Base-by-base conservation (phyloP, 2,329 filamentous ascomycete species). In the Incumbomyces delicatus region DNA sequence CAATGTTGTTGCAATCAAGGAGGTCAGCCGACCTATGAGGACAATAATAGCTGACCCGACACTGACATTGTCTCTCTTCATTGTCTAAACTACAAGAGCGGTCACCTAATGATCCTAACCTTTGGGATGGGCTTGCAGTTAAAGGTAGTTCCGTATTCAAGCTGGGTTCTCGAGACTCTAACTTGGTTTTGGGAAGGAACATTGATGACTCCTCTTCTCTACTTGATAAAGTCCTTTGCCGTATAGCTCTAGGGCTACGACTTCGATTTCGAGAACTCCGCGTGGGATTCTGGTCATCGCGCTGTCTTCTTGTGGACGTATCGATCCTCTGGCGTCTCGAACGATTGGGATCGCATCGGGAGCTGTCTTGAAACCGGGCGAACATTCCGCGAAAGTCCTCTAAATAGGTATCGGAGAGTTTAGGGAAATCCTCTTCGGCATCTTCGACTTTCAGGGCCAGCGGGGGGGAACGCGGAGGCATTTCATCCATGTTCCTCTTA, bases 1-100 rank as follows among this genome's bases (percentile, higher is more conserved):
- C 52, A 18, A 56, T 31, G 1, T 48, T 42, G 3, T 52, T 50
- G 37, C 53, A 56, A 38, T 56, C 53, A 11, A 51, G 32, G 6
- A 41, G 27, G n/a, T 44, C 16, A 16, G 49, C 22, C 5, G 27
- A 14, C 38, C 39, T 54, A 3, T 37, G 37, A 22, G 41, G 16
- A 31, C 53, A 54, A 7, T 33, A 14, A 8, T 41, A 38, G 16
- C 38, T 35, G 13, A 54, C 45, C n/a, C 51, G 49, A 32, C 53
- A 56, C 29, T 11, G 27, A 35, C 53, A 55, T n/a, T n/a, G 32
- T 17, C 29, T 27, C 22, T 10, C 16, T 27, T 11, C 13, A n/a
- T 29, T 6, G 11, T 40, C 38, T 13, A 11, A 13, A 14, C 20
- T 35, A 35, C 16, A 11, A 3, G 40, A 18, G 12, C 30, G n/a